phyloP scores from a whole-genome alignment of 2,329 filamentous ascomycete species.

The Aurifilum marmelostoma region DNA sequence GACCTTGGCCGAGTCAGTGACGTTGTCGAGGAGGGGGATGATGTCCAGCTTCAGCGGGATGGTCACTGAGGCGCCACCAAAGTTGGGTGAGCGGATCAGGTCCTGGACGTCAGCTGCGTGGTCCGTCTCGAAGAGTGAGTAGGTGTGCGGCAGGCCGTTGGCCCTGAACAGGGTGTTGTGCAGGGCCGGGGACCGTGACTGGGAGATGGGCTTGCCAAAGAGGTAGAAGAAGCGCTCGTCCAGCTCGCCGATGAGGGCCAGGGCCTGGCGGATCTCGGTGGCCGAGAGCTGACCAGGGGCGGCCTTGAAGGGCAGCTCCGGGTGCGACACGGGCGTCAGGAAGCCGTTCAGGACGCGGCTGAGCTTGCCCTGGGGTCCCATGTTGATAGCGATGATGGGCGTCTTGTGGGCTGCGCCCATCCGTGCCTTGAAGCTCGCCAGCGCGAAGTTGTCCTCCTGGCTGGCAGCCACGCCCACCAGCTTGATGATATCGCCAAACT shows the following conservation, averaged over 20 bases:
- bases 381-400: conserved; percentile 95
- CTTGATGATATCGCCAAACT: conserved; percentile 93
- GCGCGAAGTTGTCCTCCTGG: conserved; percentile 83
- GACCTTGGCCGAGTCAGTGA: conserved; percentile 75
- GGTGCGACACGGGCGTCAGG: conserved; percentile 93
- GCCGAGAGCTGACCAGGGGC: conserved; percentile 93
- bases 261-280: conserved; percentile 78
- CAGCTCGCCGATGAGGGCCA: conserved; percentile 80
- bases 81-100: conserved; percentile 70
- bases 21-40: conserved; percentile 76
- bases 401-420: conserved; percentile 73
- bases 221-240: conserved; percentile 78
- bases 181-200: conserved; percentile 83
- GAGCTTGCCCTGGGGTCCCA: conserved; percentile 85
- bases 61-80: conserved; percentile 93
- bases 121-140: conserved; percentile 75
- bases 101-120: conserved; percentile 61
- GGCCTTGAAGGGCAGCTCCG: conserved; percentile 85
- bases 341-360: conserved; percentile 90
- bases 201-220: conserved; percentile 82
- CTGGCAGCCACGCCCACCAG: conserved; percentile 79
- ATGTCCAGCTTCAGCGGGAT: conserved; percentile 94
- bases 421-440: conserved; percentile 79
- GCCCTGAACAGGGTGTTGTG: conserved; percentile 83
- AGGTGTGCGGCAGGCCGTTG: conserved; percentile 83